Conservation (phyloP, 78 protist genomes). For the Guillardia theta region DNA sequence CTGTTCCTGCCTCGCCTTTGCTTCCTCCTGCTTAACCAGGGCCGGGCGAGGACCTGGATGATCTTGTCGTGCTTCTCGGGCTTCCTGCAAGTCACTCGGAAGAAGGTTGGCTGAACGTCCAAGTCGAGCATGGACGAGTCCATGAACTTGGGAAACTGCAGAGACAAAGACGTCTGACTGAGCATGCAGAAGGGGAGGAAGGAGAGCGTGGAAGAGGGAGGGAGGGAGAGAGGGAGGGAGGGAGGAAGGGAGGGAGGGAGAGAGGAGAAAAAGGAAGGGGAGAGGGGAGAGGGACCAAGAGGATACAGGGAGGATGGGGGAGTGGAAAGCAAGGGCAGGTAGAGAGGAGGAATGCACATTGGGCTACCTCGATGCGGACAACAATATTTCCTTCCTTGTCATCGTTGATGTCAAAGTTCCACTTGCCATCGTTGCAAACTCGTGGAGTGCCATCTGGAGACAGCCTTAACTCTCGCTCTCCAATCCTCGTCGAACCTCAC, state of each 20-base stretch:
- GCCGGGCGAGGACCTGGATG: background rate
- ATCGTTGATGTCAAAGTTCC: background rate
- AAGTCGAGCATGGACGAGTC: slow-evolving; percentile 56
- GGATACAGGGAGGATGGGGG: background rate
- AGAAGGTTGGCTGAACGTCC: slow-evolving; percentile 63
- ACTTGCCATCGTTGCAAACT: slow-evolving; percentile 51
- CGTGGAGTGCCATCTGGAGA: background rate
- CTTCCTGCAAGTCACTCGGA: slow-evolving; percentile 55
- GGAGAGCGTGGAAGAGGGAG: background rate
- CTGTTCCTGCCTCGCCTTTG: background rate
- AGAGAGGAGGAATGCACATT: background rate
- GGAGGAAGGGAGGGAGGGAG: background rate
- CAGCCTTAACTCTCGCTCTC: background rate
- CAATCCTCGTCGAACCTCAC: background rate
- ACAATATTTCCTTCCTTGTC: background rate
- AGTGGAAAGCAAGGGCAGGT: background rate
- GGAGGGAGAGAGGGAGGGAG: background rate
- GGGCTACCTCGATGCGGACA: background rate
- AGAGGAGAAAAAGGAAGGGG: background rate
- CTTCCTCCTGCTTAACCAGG: background rate
- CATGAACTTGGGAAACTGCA: slow-evolving; percentile 36
- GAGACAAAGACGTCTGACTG: background rate
- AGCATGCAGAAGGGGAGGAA: background rate
- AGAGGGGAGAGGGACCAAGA: too few species aligned
- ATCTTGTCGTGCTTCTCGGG: background rate